Conservation (phyloP, 2,329 filamentous ascomycete species). For the Zymoseptoria passerinii region DNA sequence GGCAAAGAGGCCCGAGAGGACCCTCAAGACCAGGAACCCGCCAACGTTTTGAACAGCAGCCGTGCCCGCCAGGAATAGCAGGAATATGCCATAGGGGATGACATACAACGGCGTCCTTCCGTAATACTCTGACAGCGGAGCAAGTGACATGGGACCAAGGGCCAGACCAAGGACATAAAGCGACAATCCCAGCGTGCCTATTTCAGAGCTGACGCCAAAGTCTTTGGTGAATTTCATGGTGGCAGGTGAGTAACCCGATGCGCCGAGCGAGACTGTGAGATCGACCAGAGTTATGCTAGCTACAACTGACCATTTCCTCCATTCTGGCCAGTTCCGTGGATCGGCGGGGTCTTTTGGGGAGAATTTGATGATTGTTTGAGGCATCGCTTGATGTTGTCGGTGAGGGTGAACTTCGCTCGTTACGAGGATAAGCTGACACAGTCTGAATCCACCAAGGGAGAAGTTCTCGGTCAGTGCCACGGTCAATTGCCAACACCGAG, state of each 20-base stretch:
- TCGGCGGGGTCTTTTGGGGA: constrained; percentile 33
- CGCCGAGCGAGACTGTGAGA: constrained; percentile 30
- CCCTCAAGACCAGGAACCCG: constrained; percentile 36
- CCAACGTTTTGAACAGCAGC: constrained; percentile 34
- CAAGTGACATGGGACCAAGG: constrained; percentile 39
- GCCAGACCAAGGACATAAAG: constrained; percentile 42
- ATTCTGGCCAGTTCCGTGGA: constrained; percentile 38
- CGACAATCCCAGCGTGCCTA: constrained; percentile 39
- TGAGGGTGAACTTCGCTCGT: not conserved
- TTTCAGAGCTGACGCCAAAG: constrained; percentile 34
- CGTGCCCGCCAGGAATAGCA: constrained; percentile 37
- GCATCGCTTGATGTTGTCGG: not conserved
- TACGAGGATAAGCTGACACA: not conserved
- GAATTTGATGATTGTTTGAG: constrained; percentile 21
- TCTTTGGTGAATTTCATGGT: constrained; percentile 35
- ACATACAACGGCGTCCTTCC: constrained; percentile 38
- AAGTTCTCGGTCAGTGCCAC: not conserved
- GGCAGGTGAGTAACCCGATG: constrained; percentile 42
- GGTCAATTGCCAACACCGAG: not conserved
- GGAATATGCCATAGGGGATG: constrained; percentile 35
- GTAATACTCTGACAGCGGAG: constrained; percentile 40
- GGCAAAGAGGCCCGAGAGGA: constrained; percentile 40
- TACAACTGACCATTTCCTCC: constrained; percentile 41
- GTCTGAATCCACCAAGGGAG: not conserved
- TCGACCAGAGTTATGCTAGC: constrained; percentile 32